These are phyloP conservation scores for Termitomyces sp. DNA, from an alignment of 768 basidiomycete genomes.

Conservation along the genomic window DNA sequence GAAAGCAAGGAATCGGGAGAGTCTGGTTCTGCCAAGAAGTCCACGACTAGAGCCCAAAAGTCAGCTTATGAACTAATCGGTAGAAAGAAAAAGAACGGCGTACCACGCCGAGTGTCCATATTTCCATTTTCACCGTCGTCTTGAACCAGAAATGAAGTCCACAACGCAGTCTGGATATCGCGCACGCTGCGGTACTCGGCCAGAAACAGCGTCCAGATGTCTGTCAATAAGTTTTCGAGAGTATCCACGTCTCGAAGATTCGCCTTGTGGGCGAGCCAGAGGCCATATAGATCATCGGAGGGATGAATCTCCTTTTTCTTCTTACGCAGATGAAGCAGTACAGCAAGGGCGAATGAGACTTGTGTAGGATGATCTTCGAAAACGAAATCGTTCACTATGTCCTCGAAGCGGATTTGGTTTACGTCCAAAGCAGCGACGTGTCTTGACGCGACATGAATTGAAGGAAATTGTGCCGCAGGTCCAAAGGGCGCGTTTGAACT, in stretches of 20 bases:
- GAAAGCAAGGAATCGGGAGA: conserved; percentile 34
- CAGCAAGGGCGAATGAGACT: conserved; percentile 28
- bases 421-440: conserved; percentile 21
- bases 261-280: conserved; percentile 33
- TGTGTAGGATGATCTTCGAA: conserved; percentile 16
- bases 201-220: conserved; percentile 43
- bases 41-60: conserved; percentile 31
- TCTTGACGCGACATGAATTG: conserved; percentile 15
- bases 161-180: conserved; percentile 47
- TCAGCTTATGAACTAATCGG: background rate
- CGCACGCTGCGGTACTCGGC: conserved; percentile 31
- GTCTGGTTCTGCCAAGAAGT: conserved; percentile 32
- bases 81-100: conserved; percentile 4
- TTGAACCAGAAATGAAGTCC: conserved; percentile 37
- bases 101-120: conserved; percentile 27
- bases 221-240: conserved; percentile 31
- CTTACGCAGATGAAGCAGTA: conserved; percentile 33
- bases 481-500: background rate
- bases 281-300: conserved; percentile 37
- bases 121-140: conserved; percentile 24
- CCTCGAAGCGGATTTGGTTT: conserved; percentile 19
- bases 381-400: conserved; percentile 17
- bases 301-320: conserved; percentile 15
- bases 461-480: conserved; percentile 7
- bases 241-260: conserved; percentile 22